Percentiles rank a stretch among this genome's conserved stretches.
phyloP scores from a whole-genome alignment of 2,329 filamentous ascomycete species.

The Aspergillus oerlinghausenensis region DNA sequence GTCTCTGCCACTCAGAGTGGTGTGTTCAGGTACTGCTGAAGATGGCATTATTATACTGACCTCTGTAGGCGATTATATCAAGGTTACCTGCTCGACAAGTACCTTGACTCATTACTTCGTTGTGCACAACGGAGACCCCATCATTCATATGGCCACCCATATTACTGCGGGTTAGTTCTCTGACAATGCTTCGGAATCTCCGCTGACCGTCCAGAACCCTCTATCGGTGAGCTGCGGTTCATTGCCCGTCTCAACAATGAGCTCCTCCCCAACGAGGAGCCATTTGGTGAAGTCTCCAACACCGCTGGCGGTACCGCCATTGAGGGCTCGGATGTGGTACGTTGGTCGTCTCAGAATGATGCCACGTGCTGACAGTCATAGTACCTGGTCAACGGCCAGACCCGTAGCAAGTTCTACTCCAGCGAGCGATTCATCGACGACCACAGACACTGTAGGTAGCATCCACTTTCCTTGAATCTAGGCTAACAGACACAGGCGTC shows the following conservation, averaged over 20 bases:
- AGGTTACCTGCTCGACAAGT: conserved; percentile 56
- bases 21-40: conserved; percentile 2
- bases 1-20: conserved; percentile 46
- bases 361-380: conserved; percentile 3
- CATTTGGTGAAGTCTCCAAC: conserved; percentile 53
- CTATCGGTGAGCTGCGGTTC: conserved; percentile 59
- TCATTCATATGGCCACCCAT: conserved; percentile 59
- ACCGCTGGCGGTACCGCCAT: conserved; percentile 51
- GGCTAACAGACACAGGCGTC: conserved; percentile 20
- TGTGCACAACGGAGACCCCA: conserved; percentile 56
- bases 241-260: conserved; percentile 56
- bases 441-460: conserved; percentile 51
- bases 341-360: neutral
- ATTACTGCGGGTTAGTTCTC: conserved; percentile 44
- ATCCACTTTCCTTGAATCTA: no score
- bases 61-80: conserved; percentile 47
- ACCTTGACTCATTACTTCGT: conserved; percentile 64
- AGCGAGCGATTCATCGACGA: conserved; percentile 67
- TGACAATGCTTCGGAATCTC: conserved; percentile 1
- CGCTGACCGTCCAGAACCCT: conserved; percentile 39
- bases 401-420: conserved; percentile 66
- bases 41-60: neutral
- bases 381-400: conserved; percentile 58
- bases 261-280: conserved; percentile 49
- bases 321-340: conserved; percentile 53